phyloP scores from a whole-genome alignment of 106 monocot genomes.

The Dioscorea alata region DNA sequence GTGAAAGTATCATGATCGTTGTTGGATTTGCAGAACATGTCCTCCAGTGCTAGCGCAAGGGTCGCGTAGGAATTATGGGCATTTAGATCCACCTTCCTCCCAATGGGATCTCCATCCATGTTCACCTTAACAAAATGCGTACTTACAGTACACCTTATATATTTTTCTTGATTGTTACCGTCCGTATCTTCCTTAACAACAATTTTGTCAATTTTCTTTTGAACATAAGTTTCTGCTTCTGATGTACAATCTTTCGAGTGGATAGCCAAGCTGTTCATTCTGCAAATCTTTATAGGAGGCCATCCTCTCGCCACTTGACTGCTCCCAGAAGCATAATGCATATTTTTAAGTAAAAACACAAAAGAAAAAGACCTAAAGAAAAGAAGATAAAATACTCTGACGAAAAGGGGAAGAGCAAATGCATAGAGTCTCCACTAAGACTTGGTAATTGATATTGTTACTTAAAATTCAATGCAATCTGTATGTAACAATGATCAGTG shows the following conservation, averaged over 20 bases:
- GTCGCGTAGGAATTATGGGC: constrained; percentile 25
- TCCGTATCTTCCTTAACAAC: no score
- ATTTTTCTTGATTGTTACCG: no score
- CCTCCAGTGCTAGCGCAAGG: constrained; percentile 38
- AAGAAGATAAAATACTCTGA: no score
- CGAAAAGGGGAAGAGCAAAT: no score
- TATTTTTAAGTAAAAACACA: no score
- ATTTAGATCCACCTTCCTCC: constrained; percentile 61
- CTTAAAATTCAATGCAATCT: no score
- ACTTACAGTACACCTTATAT: neutral
- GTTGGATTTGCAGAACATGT: constrained; percentile 28
- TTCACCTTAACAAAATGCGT: constrained; percentile 40
- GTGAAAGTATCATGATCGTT: constrained; percentile 2
- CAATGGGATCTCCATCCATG: constrained; percentile 50
- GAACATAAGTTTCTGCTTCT: neutral
- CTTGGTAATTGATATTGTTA: no score
- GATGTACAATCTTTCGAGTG: constrained; percentile 29
- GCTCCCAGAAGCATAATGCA: constrained; percentile 3
- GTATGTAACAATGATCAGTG: no score
- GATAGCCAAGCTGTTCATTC: constrained; percentile 74
- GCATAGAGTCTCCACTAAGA: no score
- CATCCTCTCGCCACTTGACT: constrained; percentile 81
- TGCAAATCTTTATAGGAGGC: constrained; percentile 78
- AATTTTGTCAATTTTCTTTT: neutral
- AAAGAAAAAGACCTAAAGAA: no score